A percentile compares a stretch with the other conserved stretches of the same genome.
phyloP scores from a whole-genome alignment of 1,139 yeast genomes.

The Suhomyces kunorum region DNA sequence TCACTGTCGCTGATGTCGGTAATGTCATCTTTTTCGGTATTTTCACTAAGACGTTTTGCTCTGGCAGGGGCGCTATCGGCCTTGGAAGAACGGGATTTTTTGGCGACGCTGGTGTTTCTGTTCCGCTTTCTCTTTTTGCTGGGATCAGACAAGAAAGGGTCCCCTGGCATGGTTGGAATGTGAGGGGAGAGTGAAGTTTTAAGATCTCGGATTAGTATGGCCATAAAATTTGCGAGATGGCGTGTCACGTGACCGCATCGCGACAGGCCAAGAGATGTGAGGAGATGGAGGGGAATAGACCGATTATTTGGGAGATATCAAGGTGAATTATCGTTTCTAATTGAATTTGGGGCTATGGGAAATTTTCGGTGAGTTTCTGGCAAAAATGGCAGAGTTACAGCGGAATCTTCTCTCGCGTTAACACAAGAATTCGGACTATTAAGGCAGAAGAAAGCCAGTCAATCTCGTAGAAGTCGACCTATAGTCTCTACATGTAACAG shows the following conservation, averaged over 20 bases:
- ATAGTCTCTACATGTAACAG: no score
- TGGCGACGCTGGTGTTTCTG: slow-evolving; percentile 24
- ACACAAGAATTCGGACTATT: no score
- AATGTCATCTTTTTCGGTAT: slow-evolving; percentile 11
- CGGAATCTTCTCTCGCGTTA: no score
- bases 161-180: slow-evolving; percentile 45
- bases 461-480: no score
- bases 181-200: slow-evolving; percentile 8
- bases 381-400: no score
- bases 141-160: slow-evolving; percentile 65
- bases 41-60: slow-evolving; percentile 12
- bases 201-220: slow-evolving; percentile 1
- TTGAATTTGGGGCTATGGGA: no score
- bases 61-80: slow-evolving; percentile 13
- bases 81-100: slow-evolving; percentile 12
- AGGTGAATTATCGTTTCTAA: no score
- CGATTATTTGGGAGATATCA: not conserved
- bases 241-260: slow-evolving; percentile 13
- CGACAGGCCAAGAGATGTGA: not conserved
- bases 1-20: slow-evolving; percentile 45
- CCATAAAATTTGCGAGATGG: slow-evolving; percentile 14
- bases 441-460: no score
- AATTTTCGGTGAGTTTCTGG: no score
- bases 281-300: not conserved
- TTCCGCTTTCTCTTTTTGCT: slow-evolving; percentile 51